Evolutionary conservation across 2,329 filamentous ascomycete genomes (phyloP).

Genomic region (Macrophomina tecta): DNA sequence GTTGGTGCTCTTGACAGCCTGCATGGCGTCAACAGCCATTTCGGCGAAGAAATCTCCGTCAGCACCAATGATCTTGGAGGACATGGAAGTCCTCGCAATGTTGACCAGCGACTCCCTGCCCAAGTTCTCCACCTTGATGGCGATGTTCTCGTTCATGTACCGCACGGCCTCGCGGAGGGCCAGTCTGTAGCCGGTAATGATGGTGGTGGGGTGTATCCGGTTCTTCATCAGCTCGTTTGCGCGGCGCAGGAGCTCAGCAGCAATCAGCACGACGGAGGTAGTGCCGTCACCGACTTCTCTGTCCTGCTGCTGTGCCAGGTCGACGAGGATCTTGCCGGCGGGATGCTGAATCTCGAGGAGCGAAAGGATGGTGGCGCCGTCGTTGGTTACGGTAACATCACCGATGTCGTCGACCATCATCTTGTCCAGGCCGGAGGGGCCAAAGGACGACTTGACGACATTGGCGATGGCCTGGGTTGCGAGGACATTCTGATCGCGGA

Average conservation of each 20-base stretch:
- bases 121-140: constrained; percentile 90
- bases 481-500: constrained; percentile 95
- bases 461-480: constrained; percentile 97
- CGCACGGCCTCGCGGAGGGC: constrained; percentile 95
- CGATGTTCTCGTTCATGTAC: constrained; percentile 99
- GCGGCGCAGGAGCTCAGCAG: constrained; percentile 88
- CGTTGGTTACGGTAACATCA: constrained; percentile 98
- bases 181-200: constrained; percentile 97
- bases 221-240: constrained; percentile 99
- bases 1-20: constrained; percentile 91
- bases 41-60: constrained; percentile 97
- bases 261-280: constrained; percentile 96
- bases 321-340: constrained; percentile 96
- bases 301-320: constrained; percentile 97
- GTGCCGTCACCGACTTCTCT: constrained; percentile 99
- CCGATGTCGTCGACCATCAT: constrained; percentile 99
- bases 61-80: constrained; percentile 95
- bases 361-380: constrained; percentile 94
- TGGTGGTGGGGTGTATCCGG: constrained; percentile 98
- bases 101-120: constrained; percentile 89
- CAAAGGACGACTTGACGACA: constrained; percentile 98
- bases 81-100: constrained; percentile 99
- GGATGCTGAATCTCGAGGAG: constrained; percentile 97
- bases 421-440: constrained; percentile 95
- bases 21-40: constrained; percentile 97